Percentiles rank a stretch among this genome's conserved stretches.
Conservation (phyloP, 179 eudicot species). For the Silene coronaria region DNA sequence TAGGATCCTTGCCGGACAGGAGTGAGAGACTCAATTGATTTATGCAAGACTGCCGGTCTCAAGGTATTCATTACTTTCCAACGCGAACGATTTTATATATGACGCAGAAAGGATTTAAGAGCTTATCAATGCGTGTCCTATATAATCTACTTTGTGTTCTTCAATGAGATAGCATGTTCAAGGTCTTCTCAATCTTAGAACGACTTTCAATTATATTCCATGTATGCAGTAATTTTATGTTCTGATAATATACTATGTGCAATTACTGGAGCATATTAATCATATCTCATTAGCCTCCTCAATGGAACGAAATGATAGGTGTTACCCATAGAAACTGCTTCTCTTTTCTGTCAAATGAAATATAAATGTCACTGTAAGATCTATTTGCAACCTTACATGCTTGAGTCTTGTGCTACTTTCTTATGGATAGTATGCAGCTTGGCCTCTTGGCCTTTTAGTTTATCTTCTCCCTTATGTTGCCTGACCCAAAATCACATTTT, state of each 20-base stretch:
- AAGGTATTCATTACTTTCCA: slow-evolving; percentile 45
- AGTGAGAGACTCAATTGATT: slow-evolving; percentile 68
- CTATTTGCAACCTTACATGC: background rate
- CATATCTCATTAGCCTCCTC: background rate
- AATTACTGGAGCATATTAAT: background rate
- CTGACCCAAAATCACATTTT: background rate
- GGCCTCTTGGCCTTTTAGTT: background rate
- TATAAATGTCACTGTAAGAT: background rate
- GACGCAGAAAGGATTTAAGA: background rate
- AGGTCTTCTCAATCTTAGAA: background rate
- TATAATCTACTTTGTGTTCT: background rate
- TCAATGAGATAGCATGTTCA: background rate
- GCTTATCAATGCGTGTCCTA: background rate
- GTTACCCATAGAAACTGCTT: background rate
- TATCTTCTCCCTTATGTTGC: background rate
- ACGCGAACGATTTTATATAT: background rate
- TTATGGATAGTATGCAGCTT: background rate
- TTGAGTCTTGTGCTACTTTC: background rate
- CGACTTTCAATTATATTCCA: background rate
- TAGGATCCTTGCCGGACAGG: slow-evolving; percentile 96
- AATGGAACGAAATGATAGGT: background rate
- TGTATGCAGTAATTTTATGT: background rate
- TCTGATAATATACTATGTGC: background rate
- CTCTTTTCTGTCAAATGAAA: background rate
- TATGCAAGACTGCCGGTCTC: slow-evolving; percentile 73